Conservation (phyloP, 2,329 filamentous ascomycete genomes). For the Aspergillus quadricinctus region DNA sequence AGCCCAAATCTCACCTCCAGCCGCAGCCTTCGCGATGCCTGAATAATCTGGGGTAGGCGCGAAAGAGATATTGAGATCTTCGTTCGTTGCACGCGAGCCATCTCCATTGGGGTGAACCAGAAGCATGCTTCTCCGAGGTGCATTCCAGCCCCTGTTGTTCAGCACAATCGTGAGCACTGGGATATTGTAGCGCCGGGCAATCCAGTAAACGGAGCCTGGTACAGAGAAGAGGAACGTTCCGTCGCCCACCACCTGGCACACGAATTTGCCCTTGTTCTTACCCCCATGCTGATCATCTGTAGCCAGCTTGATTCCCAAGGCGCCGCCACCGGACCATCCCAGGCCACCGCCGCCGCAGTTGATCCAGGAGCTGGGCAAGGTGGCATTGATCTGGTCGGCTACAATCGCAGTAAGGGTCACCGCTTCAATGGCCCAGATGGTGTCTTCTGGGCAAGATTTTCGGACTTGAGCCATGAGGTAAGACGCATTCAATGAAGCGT, state of each 20-base stretch:
- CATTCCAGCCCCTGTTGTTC: conserved; percentile 70
- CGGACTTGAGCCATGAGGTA: conserved; percentile 56
- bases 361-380: conserved; percentile 67
- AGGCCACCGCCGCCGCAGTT: conserved; percentile 78
- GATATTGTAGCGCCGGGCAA: conserved; percentile 61
- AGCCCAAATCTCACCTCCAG: conserved; percentile 59
- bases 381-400: conserved; percentile 66
- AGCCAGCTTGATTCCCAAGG: conserved; percentile 72
- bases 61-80: conserved; percentile 64
- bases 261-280: conserved; percentile 52
- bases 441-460: conserved; percentile 56
- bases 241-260: conserved; percentile 63
- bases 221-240: conserved; percentile 64
- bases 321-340: conserved; percentile 73
- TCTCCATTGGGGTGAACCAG: conserved; percentile 63
- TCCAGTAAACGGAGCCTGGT: conserved; percentile 65
- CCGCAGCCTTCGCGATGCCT: conserved; percentile 63
- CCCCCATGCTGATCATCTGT: conserved; percentile 50
- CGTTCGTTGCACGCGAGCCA: conserved; percentile 58
- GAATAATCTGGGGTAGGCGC: conserved; percentile 63
- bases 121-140: conserved; percentile 56
- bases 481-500: conserved; percentile 59
- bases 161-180: conserved; percentile 63
- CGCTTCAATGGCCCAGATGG: conserved; percentile 73
- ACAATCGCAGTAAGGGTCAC: conserved; percentile 68